Evolutionary conservation across 2,329 filamentous ascomycete species (phyloP), one percentile per base, ranked within the genome.

Genomic region (Gliomastix tumulicola): DNA sequence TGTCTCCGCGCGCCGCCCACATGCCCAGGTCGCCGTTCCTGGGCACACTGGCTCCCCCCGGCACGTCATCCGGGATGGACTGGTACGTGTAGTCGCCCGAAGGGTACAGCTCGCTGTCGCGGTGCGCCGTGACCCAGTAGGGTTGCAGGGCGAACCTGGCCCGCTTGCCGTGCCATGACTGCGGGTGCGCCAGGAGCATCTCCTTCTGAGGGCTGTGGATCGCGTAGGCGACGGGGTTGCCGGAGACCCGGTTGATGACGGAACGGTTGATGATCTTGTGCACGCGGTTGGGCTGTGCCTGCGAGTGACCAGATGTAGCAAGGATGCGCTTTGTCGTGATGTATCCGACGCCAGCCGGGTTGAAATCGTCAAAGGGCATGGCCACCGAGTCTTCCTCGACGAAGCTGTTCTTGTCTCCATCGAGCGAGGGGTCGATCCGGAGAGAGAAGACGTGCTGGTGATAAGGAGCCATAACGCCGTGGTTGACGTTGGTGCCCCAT

Each of bases 381-480:
- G 64, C 49, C 4, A 59, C 43, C 12, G 57, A 58, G 20, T 68
- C 63, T 25, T 66, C 59, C 7, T 62, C 53, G 0, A 63, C 51
- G 2, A 80, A 56, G 0, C 74, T 74, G 50, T 82, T 82, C 2
- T 58, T 54, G 41, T 70, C 60, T 3, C 78, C 77, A 48, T 82
- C 76, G 31, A 82, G 62, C 17, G 74, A 70, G 0, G 78, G 76
- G 46, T 84, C 79, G 25, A 83, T 71, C 5, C 78, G 69, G 27
- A 76, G 52, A 19, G 66, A 71, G 51, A 84, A 83, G 36, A 84
- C 66, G 56, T 84, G 79, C 50, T 84, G 79, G 47, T 84, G 79
- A 51, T 82, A 79, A 35, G 76, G 74, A 0, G 78, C 79, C 6
- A 82, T 56, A 0, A 74, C 71, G 0, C 79, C 79, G 0, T 71